phyloP scores from a whole-genome alignment of 1,139 yeast genomes.

The Saccharomycopsis phalli region DNA sequence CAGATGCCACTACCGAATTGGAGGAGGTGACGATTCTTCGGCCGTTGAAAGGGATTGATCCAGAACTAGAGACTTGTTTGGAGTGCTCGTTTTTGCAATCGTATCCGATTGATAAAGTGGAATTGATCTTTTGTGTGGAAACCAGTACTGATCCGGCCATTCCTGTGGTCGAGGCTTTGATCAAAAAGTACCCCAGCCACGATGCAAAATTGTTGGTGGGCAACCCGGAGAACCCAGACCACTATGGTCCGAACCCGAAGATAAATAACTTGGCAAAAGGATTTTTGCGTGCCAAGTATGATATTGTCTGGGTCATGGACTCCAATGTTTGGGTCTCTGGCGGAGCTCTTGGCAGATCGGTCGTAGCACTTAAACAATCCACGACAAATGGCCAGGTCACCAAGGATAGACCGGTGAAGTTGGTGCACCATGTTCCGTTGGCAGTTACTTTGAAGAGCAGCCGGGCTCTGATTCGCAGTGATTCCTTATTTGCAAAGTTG shows the following conservation, averaged over 20 bases:
- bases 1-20: conserved; percentile 16
- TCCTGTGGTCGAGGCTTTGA: conserved; percentile 43
- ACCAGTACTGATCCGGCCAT: conserved; percentile 56
- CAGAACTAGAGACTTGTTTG: conserved; percentile 62
- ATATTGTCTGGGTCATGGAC: conserved; percentile 81
- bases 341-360: conserved; percentile 59
- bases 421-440: conserved; percentile 76
- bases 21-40: conserved; percentile 76
- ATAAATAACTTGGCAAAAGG: conserved; percentile 81
- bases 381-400: conserved; percentile 39
- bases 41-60: conserved; percentile 79
- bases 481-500: conserved; percentile 24
- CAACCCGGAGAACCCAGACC: conserved; percentile 34
- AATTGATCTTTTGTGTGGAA: conserved; percentile 71
- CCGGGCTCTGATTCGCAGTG: conserved; percentile 21
- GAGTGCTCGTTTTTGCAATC: conserved; percentile 60
- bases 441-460: conserved; percentile 37
- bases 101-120: conserved; percentile 51
- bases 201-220: conserved; percentile 53
- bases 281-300: conserved; percentile 55
- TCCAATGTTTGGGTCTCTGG: conserved; percentile 77
- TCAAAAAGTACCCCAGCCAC: conserved; percentile 45
- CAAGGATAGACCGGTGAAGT: conserved; percentile 40
- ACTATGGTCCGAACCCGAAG: conserved; percentile 83
- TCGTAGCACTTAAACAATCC: conserved; percentile 41